A percentile compares a stretch with the other conserved stretches of the same genome.
Evolutionary conservation across 176 grass and related monocot species (phyloP).

Genomic region (Paspalum notatum): DNA sequence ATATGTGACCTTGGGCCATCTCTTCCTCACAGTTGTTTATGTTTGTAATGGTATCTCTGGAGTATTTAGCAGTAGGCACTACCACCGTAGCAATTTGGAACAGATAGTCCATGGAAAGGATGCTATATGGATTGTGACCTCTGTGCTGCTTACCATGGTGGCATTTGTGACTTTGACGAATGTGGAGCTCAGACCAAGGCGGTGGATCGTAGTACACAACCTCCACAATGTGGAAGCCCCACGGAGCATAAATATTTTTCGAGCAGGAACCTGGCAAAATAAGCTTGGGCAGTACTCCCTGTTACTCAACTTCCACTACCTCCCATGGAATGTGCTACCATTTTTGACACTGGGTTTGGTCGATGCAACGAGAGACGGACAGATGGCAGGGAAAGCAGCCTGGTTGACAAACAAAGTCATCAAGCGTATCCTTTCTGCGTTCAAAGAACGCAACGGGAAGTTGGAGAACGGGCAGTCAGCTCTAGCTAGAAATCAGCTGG

Average conservation of each 20-base stretch:
- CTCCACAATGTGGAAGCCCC: too few species aligned
- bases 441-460: neutral
- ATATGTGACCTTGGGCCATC: neutral
- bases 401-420: neutral
- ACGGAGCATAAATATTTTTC: too few species aligned
- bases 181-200: too few species aligned
- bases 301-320: conserved; percentile 9
- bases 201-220: too few species aligned
- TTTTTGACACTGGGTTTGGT: neutral
- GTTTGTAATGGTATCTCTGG: neutral
- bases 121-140: neutral
- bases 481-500: neutral
- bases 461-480: neutral
- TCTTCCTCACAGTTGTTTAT: neutral
- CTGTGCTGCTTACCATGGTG: neutral
- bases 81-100: conserved; percentile 12
- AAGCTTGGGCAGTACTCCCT: conserved; percentile 25
- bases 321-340: neutral
- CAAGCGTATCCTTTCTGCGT: neutral
- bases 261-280: neutral
- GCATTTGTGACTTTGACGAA: too few species aligned
- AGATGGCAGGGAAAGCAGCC: neutral
- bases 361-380: conserved; percentile 15
- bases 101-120: neutral
- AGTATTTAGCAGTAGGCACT: neutral